These are phyloP conservation scores for Fomes fomentarius DNA, from an alignment of 1,284 basidiomycete species.

Conservation along the genomic window DNA sequence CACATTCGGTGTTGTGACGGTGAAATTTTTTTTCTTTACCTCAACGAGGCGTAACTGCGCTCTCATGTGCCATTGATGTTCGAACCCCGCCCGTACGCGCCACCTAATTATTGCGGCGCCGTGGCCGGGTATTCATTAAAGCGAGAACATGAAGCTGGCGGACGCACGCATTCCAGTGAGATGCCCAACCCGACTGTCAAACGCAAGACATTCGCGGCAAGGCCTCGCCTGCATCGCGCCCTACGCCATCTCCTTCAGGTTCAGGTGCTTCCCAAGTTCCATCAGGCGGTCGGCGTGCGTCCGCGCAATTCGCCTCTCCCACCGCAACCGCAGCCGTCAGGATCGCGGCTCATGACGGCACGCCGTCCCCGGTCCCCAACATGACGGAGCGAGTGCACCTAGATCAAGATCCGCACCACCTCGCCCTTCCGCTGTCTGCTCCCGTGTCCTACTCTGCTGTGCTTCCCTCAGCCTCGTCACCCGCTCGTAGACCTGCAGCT, in stretches of 20 bases:
- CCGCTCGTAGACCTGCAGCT: conserved; percentile 31
- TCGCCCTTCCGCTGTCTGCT: background rate
- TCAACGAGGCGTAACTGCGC: background rate
- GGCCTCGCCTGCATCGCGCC: background rate
- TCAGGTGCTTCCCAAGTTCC: background rate
- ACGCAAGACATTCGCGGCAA: background rate
- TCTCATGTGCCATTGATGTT: too few species aligned
- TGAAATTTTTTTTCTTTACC: background rate
- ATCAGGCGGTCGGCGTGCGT: too few species aligned
- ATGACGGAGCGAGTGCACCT: conserved; percentile 10
- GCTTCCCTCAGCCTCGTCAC: conserved; percentile 14
- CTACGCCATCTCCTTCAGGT: too few species aligned
- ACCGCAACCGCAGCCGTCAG: background rate
- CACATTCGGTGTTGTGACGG: too few species aligned
- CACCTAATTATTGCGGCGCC: background rate
- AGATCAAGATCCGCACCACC: conserved; percentile 4
- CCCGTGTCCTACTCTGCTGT: background rate
- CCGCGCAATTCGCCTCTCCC: too few species aligned
- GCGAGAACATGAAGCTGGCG: background rate
- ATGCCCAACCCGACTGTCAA: background rate
- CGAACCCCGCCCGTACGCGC: background rate
- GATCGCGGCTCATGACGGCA: background rate
- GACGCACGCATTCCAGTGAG: background rate
- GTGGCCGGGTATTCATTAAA: background rate
- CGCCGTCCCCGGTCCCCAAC: conserved; percentile 1